Conservation (phyloP, 1,139 yeast genomes). For the Kodamaea arcana region DNA sequence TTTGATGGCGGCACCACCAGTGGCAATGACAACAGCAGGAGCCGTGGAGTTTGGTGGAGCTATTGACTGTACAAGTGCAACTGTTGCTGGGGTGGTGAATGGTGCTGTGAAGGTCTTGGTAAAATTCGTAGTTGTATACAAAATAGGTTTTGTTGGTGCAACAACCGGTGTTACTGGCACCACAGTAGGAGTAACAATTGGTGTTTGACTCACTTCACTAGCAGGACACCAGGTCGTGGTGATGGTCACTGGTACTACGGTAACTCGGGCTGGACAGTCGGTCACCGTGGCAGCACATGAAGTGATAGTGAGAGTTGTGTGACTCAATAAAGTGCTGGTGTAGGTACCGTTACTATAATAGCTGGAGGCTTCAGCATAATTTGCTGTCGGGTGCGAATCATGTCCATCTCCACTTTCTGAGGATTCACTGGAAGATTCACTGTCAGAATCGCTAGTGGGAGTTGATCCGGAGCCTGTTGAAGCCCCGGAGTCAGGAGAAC, state of each 20-base stretch:
- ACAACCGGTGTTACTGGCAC: background rate
- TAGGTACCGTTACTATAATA: background rate
- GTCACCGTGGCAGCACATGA: constrained; percentile 22
- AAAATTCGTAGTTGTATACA: background rate
- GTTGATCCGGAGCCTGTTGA: constrained; percentile 3
- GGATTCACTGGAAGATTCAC: constrained; percentile 5
- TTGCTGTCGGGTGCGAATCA: constrained; percentile 2
- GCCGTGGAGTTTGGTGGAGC: background rate
- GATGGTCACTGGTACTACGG: constrained; percentile 7
- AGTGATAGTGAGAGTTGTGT: constrained; percentile 14
- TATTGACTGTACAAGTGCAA: background rate
- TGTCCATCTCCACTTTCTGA: constrained; percentile 6
- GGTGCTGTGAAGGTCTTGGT: background rate
- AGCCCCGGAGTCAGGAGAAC: background rate
- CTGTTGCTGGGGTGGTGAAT: background rate
- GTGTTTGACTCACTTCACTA: background rate
- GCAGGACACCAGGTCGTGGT: constrained; percentile 5
- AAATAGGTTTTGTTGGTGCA: no score
- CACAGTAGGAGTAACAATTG: background rate
- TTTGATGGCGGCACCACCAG: background rate
- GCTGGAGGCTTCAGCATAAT: constrained; percentile 3
- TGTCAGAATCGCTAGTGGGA: constrained; percentile 12
- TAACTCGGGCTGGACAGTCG: constrained; percentile 35
- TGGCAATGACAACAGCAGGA: background rate
- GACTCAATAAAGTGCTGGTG: constrained; percentile 6